Percentiles rank a stretch among this genome's conserved stretches.
These are phyloP conservation scores for Hyaloscypha variabilis DNA, from an alignment of 495 filamentous ascomycete genomes.

Conservation along the genomic window DNA sequence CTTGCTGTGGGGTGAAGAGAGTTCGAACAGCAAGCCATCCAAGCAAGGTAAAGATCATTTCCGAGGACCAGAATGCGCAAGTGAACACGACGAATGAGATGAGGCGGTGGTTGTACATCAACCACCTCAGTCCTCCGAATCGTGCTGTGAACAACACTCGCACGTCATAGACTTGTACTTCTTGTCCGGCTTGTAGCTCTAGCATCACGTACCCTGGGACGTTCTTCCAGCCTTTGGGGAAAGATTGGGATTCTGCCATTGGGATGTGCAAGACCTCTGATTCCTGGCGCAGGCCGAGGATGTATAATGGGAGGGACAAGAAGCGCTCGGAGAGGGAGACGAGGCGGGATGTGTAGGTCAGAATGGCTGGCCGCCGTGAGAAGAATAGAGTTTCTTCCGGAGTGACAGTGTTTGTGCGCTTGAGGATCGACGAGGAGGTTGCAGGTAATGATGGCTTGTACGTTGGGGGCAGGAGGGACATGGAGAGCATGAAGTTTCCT, in stretches of 20 bases:
- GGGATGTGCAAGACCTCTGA: constrained; percentile 54
- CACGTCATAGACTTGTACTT: constrained; percentile 75
- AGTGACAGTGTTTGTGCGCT: constrained; percentile 16
- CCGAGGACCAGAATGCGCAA: constrained; percentile 71
- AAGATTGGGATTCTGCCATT: constrained; percentile 73
- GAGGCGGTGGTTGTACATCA: constrained; percentile 82
- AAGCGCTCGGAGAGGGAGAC: constrained; percentile 40
- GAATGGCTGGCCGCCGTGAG: constrained; percentile 63
- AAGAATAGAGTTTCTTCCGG: constrained; percentile 34
- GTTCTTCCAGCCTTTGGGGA: constrained; percentile 56
- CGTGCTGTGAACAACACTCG: constrained; percentile 68
- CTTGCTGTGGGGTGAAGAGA: constrained; percentile 30
- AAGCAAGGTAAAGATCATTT: constrained; percentile 61
- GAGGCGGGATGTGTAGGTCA: constrained; percentile 68
- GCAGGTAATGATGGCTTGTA: constrained; percentile 26
- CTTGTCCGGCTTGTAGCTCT: constrained; percentile 66
- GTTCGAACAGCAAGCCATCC: constrained; percentile 58
- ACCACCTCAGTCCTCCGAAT: constrained; percentile 75
- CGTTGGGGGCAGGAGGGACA: constrained; percentile 59
- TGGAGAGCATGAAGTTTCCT: constrained; percentile 94
- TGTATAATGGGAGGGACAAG: constrained; percentile 59
- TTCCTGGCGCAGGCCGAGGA: constrained; percentile 55
- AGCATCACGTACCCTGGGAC: constrained; percentile 62
- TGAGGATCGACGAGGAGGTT: constrained; percentile 20
- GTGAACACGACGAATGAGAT: constrained; percentile 68